phyloP scores from a whole-genome alignment of 2,329 filamentous ascomycete species.

The Mycocentrospora acerina region DNA sequence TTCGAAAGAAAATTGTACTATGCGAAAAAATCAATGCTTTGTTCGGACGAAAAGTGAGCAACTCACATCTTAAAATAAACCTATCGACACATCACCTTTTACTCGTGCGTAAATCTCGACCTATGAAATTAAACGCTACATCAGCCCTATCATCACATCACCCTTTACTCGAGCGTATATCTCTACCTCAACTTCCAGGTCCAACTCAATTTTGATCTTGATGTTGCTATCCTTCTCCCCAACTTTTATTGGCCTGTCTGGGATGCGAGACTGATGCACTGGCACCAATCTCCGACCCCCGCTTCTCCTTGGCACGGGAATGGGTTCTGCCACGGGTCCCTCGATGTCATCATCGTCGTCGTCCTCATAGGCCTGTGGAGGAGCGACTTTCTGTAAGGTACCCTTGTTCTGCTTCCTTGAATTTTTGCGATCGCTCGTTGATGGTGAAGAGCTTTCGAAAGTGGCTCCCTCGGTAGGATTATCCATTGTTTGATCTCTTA shows the following conservation, averaged over 20 bases:
- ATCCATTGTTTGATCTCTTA: slow-evolving; percentile 36
- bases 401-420: slow-evolving; percentile 6
- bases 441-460: slow-evolving; percentile 9
- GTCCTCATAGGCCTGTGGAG: slow-evolving; percentile 6
- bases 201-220: slow-evolving; percentile 48
- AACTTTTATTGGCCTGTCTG: slow-evolving; percentile 38
- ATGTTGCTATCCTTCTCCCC: slow-evolving; percentile 42
- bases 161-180: slow-evolving; percentile 35
- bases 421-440: slow-evolving; percentile 17
- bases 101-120: slow-evolving; percentile 44
- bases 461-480: slow-evolving; percentile 42
- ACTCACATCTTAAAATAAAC: no score
- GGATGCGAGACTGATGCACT: slow-evolving; percentile 43
- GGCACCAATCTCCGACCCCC: slow-evolving; percentile 27
- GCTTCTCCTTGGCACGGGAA: slow-evolving; percentile 5
- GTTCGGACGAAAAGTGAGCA: no score
- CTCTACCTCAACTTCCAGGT: slow-evolving; percentile 39
- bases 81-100: slow-evolving; percentile 41
- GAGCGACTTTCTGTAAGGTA: slow-evolving; percentile 10
- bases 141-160: slow-evolving; percentile 35
- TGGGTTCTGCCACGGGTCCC: no score
- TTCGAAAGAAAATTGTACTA: no score
- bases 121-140: no score
- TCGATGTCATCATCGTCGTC: slow-evolving; percentile 33
- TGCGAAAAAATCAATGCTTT: no score